These are phyloP conservation scores for Oryza punctata DNA, from an alignment of 176 grass and related monocot genomes.

Conservation along the genomic window DNA sequence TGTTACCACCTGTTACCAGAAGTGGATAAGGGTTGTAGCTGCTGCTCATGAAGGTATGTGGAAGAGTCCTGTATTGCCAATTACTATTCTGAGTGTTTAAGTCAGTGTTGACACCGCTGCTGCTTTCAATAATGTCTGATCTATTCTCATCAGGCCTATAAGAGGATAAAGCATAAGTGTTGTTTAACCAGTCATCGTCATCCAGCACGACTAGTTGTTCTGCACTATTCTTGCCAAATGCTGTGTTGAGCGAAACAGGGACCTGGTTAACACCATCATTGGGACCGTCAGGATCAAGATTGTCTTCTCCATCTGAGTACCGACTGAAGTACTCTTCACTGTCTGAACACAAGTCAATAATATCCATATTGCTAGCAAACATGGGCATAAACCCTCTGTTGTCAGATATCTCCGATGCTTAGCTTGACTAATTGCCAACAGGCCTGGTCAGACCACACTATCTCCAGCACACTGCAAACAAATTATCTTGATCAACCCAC, in stretches of 20 bases:
- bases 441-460: not conserved
- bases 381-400: not conserved
- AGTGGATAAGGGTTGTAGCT: not conserved
- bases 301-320: slow-evolving; percentile 12
- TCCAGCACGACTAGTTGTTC: not conserved
- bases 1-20: not conserved
- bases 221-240: not conserved
- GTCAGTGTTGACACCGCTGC: not conserved
- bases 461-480: not conserved
- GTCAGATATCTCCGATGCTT: not conserved
- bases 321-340: slow-evolving; percentile 30
- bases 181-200: not conserved
- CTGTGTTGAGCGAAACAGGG: not conserved
- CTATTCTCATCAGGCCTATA: slow-evolving; percentile 8
- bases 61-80: slow-evolving; percentile 33
- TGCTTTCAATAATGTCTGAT: not conserved
- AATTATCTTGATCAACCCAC: not conserved
- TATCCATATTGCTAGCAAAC: slow-evolving; percentile 33
- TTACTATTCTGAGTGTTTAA: not conserved
- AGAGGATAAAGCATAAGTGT: slow-evolving; percentile 20
- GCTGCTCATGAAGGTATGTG: slow-evolving; percentile 20
- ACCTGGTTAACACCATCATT: slow-evolving; percentile 1
- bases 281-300: slow-evolving; percentile 11
- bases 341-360: slow-evolving; percentile 52
- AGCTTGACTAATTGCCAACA: not conserved